Conservation (phyloP, 768 basidiomycete genomes). For the Hericium coralloides region DNA sequence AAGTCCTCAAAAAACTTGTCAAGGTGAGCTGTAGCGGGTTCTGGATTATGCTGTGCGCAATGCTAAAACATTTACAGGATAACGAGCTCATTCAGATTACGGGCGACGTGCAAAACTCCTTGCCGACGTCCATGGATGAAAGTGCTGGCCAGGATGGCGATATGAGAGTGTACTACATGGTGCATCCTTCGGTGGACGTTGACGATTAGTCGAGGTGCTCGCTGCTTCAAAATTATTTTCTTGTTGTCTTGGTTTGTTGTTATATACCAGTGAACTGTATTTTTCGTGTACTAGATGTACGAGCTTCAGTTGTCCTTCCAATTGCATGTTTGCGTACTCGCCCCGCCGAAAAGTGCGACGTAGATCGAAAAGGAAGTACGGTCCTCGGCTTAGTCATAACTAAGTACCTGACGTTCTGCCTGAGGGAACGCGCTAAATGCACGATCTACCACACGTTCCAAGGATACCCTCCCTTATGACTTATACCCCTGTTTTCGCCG, state of each 20-base stretch:
- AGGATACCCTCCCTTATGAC: neutral
- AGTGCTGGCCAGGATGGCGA: conserved; percentile 48
- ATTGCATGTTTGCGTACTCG: neutral
- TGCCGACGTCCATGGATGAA: conserved; percentile 55
- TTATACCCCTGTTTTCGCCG: neutral
- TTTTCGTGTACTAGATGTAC: neutral
- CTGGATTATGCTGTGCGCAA: neutral
- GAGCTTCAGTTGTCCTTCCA: neutral
- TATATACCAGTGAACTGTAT: neutral
- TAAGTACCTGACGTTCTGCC: neutral
- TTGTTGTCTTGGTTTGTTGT: neutral
- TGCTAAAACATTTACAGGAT: conserved; percentile 40
- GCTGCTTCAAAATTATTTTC: neutral
- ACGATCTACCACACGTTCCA: neutral
- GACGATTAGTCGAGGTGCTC: conserved; percentile 25
- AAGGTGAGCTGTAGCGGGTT: conserved; percentile 49
- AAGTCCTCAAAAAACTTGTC: conserved; percentile 82
- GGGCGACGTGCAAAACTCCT: conserved; percentile 76
- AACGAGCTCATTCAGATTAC: conserved; percentile 76
- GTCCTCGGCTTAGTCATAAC: neutral
- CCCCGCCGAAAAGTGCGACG: neutral
- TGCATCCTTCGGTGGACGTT: conserved; percentile 80
- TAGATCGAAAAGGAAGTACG: neutral
- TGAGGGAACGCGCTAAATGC: neutral
- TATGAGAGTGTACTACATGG: conserved; percentile 77